Conservation (phyloP, 225 moss, liverwort and hornwort genomes). For the Straminergon stramineum region DNA sequence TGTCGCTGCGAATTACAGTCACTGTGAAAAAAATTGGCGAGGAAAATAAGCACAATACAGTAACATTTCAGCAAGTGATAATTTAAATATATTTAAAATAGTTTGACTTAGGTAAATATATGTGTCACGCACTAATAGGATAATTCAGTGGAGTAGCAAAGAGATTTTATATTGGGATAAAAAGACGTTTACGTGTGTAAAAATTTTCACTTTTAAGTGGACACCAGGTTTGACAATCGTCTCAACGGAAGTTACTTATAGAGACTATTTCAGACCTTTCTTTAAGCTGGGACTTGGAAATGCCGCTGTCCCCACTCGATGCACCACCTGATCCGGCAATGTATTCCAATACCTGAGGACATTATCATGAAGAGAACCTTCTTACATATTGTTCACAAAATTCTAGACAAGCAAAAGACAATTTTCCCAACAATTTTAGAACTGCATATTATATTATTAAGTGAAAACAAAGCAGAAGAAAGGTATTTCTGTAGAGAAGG, state of each 20-base stretch:
- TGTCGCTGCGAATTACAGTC: too few species aligned
- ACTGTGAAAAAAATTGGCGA: background rate
- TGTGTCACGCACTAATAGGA: background rate
- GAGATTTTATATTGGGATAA: background rate
- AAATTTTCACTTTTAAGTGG: background rate
- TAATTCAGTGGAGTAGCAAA: background rate
- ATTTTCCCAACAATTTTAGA: background rate
- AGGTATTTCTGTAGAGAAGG: background rate
- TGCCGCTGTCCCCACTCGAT: constrained; percentile 53
- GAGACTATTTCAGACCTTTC: constrained; percentile 38
- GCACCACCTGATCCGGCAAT: constrained; percentile 62
- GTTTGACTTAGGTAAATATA: background rate
- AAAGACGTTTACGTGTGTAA: background rate
- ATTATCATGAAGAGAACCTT: background rate
- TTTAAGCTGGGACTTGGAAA: constrained; percentile 74
- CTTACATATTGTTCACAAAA: background rate
- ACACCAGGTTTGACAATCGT: background rate
- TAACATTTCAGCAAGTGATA: background rate
- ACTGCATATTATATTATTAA: background rate
- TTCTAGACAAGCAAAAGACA: background rate
- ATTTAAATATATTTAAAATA: background rate
- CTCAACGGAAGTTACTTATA: background rate
- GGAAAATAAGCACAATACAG: background rate
- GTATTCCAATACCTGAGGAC: constrained; percentile 56
- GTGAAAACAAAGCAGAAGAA: background rate